A percentile compares a stretch with the other conserved stretches of the same genome.
Conservation (phyloP, 306 rosid genomes). For the Fragaria vesca region DNA sequence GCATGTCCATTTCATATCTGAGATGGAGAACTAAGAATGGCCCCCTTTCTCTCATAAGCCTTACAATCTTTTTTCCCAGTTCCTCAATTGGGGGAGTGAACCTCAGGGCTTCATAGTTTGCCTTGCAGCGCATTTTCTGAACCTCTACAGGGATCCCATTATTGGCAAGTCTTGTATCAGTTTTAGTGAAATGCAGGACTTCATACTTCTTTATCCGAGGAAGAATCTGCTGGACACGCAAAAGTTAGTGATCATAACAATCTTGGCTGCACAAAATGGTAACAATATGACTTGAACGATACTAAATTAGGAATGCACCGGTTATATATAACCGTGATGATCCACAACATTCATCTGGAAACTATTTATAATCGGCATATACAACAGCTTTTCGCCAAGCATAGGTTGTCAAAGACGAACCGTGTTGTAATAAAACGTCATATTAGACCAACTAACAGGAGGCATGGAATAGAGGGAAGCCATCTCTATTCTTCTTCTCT, state of each 20-base stretch:
- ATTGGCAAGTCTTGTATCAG: slow-evolving; percentile 81
- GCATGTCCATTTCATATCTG: slow-evolving; percentile 91
- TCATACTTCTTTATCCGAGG: slow-evolving; percentile 63
- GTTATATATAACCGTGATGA: neutral
- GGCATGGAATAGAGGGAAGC: slow-evolving; percentile 46
- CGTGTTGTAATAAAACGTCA: slow-evolving; percentile 60
- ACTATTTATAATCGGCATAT: neutral
- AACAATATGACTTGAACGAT: neutral
- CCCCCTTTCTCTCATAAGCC: slow-evolving; percentile 64
- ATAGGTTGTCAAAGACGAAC: slow-evolving; percentile 25
- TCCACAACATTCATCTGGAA: neutral
- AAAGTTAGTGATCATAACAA: neutral
- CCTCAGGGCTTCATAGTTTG: slow-evolving; percentile 67
- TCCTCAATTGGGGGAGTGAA: slow-evolving; percentile 73
- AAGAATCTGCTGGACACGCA: slow-evolving; percentile 45
- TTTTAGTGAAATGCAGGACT: slow-evolving; percentile 74
- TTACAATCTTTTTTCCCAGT: slow-evolving; percentile 71
- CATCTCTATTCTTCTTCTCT: slow-evolving; percentile 44
- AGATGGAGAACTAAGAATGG: slow-evolving; percentile 88
- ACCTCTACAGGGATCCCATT: slow-evolving; percentile 65
- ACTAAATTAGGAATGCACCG: neutral
- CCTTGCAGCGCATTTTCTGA: slow-evolving; percentile 83
- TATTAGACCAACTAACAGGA: slow-evolving; percentile 76
- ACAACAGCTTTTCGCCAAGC: neutral
- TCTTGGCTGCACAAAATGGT: neutral